phyloP scores from a whole-genome alignment of 1,139 yeast species.

The Spathaspora jeffriesii region DNA sequence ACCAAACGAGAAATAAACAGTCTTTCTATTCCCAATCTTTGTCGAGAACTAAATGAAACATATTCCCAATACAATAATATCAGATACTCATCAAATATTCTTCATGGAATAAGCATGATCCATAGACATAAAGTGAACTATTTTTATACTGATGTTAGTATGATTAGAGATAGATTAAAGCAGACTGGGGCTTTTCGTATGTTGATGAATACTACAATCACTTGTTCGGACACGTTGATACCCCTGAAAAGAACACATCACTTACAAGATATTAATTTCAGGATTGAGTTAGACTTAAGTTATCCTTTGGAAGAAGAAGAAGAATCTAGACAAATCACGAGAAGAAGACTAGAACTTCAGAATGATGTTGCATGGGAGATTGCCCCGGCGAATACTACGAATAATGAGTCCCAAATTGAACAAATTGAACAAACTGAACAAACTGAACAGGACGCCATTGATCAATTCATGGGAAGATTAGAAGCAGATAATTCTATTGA shows the following conservation, averaged over 20 bases:
- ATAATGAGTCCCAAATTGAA: not conserved
- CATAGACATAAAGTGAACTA: slow-evolving; percentile 53
- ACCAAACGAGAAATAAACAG: slow-evolving; percentile 34
- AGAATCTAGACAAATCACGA: slow-evolving; percentile 5
- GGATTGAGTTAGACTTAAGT: slow-evolving; percentile 30
- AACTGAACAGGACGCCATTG: slow-evolving; percentile 3
- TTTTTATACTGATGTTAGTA: slow-evolving; percentile 35
- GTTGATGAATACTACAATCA: not conserved
- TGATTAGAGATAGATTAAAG: slow-evolving; percentile 25
- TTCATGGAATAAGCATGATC: slow-evolving; percentile 59
- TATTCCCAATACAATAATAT: slow-evolving; percentile 25
- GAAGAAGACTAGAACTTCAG: slow-evolving; percentile 17
- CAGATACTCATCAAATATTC: slow-evolving; percentile 48
- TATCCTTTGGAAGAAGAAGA: slow-evolving; percentile 14
- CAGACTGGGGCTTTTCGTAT: not conserved
- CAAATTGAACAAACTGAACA: not conserved
- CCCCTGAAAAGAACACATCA: slow-evolving; percentile 14
- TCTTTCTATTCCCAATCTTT: slow-evolving; percentile 49
- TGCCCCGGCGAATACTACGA: not conserved
- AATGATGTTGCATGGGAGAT: slow-evolving; percentile 9
- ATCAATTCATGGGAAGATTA: not conserved
- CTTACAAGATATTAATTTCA: slow-evolving; percentile 36
- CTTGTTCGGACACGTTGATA: not conserved
- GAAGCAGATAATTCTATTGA: slow-evolving; percentile 1
- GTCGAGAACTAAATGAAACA: slow-evolving; percentile 29